Conservation (phyloP, 805 yeast species). For the Candida odintsovae region DNA sequence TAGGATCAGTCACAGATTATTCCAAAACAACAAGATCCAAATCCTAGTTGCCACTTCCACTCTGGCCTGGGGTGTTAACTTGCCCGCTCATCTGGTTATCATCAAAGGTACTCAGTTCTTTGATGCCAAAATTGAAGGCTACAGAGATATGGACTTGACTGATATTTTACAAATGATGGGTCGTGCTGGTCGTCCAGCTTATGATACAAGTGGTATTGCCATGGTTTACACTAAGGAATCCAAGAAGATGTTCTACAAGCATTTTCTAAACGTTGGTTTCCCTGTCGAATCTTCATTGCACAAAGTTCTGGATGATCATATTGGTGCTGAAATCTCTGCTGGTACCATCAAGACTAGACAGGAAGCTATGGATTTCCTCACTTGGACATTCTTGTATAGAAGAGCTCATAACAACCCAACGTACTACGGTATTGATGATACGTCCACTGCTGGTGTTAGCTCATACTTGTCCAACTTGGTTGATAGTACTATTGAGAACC, state of each 20-base stretch:
- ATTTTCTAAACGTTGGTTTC: constrained; percentile 86
- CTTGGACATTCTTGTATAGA: constrained; percentile 89
- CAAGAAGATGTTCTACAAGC: constrained; percentile 76
- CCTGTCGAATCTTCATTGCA: constrained; percentile 87
- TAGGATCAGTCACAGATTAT: constrained; percentile 81
- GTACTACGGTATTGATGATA: constrained; percentile 75
- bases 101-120: constrained; percentile 96
- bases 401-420: constrained; percentile 93
- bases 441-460: constrained; percentile 75
- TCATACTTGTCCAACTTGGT: constrained; percentile 66
- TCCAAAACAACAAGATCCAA: constrained; percentile 75
- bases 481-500: constrained; percentile 59
- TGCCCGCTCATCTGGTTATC: constrained; percentile 96
- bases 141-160: constrained; percentile 85
- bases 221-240: constrained; percentile 81
- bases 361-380: constrained; percentile 94
- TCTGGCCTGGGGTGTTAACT: constrained; percentile 97
- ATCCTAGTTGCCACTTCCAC: constrained; percentile 95
- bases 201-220: constrained; percentile 88
- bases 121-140: constrained; percentile 92
- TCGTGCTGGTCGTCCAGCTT: constrained; percentile 99
- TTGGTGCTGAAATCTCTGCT: constrained; percentile 93
- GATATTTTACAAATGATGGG: constrained; percentile 98
- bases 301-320: constrained; percentile 77
- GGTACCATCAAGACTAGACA: constrained; percentile 93